Evolutionary conservation across 2,329 filamentous ascomycete genomes (phyloP), one percentile per base, ranked within the genome.

Genomic region (Cadophora luteo-olivacea): DNA sequence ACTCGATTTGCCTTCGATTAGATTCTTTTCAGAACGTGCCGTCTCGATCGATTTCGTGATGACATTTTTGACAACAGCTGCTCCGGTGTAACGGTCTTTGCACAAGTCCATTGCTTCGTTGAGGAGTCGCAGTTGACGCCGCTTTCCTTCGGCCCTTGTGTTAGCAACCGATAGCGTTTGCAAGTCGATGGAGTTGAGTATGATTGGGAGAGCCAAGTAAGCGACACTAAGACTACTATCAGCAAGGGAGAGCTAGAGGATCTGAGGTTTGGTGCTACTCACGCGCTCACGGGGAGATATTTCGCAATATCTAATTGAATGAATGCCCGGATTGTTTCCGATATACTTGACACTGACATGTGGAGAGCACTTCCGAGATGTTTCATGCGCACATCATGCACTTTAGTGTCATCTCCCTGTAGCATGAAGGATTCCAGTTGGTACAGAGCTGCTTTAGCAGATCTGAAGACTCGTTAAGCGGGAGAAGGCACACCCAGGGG

Each of bases 351-450:
- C 6, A 66, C 48, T n/a, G 64, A 61, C 25, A 54, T 51, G 33
- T 68, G 61, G 9, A 55, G 48, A 8, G 24, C 29, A n/a, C 51
- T 64, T 29, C 61, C 66, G 3, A 68, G 61, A 38, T 68, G 60
- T 29, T 68, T 68, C 45, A 45, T 68, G 22, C 66, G 61, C n/a
- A 25, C 22, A 14, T 49, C 25, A 24, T 54, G 32, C 14, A 19
- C 19, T 11, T 25, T 54, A 2, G 63, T n/a, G 36, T 38, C 38
- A 36, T 48, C 54, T 6, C 22, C 60, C 45, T 64, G 48, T 3
- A 67, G 14, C 11, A 54, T 54, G 52, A 68, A 49, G 7, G 61
- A 64, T 64, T 68, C 61, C 14, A 60, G 52, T 36, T 64, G 66
- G 49, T 41, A 64, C 6, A 64, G 61, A 7, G 66, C 66, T 29